Evolutionary conservation across 257 asterid species (phyloP).

Genomic region (Gentiana dahurica): DNA sequence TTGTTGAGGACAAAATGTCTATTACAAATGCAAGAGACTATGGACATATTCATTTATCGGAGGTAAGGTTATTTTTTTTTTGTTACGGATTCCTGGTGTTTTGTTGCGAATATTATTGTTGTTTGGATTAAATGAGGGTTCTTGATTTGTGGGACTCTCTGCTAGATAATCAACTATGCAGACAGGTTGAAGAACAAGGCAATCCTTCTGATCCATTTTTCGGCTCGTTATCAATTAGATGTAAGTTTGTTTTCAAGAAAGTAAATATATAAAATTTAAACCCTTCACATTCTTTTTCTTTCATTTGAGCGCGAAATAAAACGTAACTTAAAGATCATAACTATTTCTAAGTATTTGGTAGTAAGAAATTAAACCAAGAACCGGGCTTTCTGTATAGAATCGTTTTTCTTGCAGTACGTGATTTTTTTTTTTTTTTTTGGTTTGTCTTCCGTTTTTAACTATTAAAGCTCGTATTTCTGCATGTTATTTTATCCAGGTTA

Average conservation of each 20-base stretch:
- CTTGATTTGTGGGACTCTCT: background rate
- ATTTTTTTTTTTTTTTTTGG: background rate
- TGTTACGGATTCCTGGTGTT: background rate
- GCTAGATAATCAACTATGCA: slow-evolving; percentile 56
- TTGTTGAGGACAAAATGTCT: slow-evolving; percentile 44
- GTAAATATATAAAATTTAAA: background rate
- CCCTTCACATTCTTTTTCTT: background rate
- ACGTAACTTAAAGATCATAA: background rate
- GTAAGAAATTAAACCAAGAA: background rate
- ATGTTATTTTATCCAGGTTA: slow-evolving; percentile 34
- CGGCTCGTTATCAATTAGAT: slow-evolving; percentile 85
- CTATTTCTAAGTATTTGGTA: background rate
- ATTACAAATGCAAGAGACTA: slow-evolving; percentile 70
- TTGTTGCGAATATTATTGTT: too few species aligned
- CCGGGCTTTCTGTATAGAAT: background rate
- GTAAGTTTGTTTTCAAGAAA: slow-evolving; percentile 31
- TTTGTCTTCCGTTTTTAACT: background rate
- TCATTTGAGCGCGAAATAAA: background rate
- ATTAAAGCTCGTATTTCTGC: background rate
- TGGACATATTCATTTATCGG: slow-evolving; percentile 92
- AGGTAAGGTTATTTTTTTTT: slow-evolving; percentile 31
- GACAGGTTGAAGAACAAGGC: slow-evolving; percentile 80
- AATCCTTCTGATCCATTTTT: slow-evolving; percentile 86
- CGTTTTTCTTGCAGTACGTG: too few species aligned
- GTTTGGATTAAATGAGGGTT: background rate